Conservation (phyloP, 345 rosid species). For the Eucalyptus sp. region DNA sequence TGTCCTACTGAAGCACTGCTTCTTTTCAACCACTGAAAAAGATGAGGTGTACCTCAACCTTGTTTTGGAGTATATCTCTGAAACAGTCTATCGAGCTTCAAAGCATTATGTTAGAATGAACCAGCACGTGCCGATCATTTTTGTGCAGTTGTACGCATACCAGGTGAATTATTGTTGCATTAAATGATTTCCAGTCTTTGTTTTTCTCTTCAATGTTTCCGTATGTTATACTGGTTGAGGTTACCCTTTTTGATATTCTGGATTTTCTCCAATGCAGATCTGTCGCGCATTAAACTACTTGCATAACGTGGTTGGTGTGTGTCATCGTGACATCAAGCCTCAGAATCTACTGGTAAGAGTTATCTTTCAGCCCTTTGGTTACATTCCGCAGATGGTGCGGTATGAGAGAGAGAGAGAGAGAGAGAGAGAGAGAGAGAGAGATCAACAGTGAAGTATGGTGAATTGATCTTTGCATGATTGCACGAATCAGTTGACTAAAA, state of each 20-base stretch:
- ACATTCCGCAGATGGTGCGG: neutral
- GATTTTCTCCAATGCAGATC: constrained; percentile 34
- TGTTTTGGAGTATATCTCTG: constrained; percentile 83
- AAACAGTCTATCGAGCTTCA: constrained; percentile 79
- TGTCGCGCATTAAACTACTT: constrained; percentile 91
- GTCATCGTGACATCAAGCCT: constrained; percentile 98
- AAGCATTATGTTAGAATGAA: constrained; percentile 65
- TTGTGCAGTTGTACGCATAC: constrained; percentile 65
- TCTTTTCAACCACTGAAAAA: constrained; percentile 84
- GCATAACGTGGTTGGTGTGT: constrained; percentile 81
- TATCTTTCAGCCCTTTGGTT: neutral
- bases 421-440: neutral
- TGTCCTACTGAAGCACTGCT: constrained; percentile 76
- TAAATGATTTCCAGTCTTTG: neutral
- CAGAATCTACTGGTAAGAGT: constrained; percentile 82
- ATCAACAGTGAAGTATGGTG: neutral
- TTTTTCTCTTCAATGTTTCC: neutral
- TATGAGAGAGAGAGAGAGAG: neutral
- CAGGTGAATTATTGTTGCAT: constrained; percentile 31
- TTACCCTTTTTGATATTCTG: neutral
- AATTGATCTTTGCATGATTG: neutral
- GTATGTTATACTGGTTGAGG: neutral
- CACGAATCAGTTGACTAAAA: neutral
- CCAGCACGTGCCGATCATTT: constrained; percentile 51
- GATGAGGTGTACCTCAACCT: constrained; percentile 93